phyloP scores from a whole-genome alignment of 2,329 filamentous ascomycete genomes.

The Zopfia rhizophila region DNA sequence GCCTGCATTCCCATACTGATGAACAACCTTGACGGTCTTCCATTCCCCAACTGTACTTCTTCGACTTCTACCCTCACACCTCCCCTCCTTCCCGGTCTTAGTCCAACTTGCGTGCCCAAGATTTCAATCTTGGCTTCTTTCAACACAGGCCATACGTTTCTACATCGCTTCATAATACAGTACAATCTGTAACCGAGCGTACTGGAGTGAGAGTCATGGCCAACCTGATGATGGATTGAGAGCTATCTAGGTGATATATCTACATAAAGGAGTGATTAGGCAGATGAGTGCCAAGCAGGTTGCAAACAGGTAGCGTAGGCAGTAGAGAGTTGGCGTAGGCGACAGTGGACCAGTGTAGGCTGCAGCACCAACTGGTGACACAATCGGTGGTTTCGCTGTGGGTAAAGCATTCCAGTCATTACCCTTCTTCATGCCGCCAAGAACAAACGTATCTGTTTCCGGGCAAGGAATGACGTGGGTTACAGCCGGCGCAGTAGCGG shows the following conservation, averaged over 20 bases:
- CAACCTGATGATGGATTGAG: no score
- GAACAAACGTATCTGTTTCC: conserved; percentile 52
- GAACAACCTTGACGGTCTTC: conserved; percentile 46
- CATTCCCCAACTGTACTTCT: conserved; percentile 30
- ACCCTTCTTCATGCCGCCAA: conserved; percentile 58
- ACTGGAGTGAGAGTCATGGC: no score
- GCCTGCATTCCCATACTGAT: conserved; percentile 61
- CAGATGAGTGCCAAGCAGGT: no score
- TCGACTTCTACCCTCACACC: conserved; percentile 57
- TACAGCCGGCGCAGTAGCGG: conserved; percentile 25
- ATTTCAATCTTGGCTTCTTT: conserved; percentile 54
- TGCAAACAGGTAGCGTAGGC: no score
- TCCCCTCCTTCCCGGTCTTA: conserved; percentile 57
- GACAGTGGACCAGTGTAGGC: no score
- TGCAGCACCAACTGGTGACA: no score
- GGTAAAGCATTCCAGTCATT: conserved; percentile 46
- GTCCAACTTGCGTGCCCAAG: conserved; percentile 54
- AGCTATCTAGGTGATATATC: no score
- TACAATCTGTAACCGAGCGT: no score
- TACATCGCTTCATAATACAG: conserved; percentile 51
- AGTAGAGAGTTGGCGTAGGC: no score
- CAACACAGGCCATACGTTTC: conserved; percentile 48
- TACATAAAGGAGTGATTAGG: no score
- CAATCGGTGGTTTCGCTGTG: conserved; percentile 46
- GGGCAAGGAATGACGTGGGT: conserved; percentile 57